Conservation (phyloP, 306 rosid genomes). For the Mimosa pudica region DNA sequence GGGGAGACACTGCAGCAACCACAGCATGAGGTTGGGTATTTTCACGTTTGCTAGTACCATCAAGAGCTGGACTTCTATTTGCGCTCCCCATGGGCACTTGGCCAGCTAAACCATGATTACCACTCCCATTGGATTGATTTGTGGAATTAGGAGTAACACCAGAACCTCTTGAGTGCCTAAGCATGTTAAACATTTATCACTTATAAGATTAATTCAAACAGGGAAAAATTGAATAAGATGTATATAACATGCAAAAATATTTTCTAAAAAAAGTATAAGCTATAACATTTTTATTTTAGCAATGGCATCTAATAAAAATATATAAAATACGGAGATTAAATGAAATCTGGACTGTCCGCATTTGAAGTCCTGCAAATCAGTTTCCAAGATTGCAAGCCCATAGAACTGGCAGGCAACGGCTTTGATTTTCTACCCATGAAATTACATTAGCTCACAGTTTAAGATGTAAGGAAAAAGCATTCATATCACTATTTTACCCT, state of each 20-base stretch:
- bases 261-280: neutral
- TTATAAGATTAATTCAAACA: neutral
- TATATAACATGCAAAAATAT: neutral
- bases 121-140: conserved; percentile 58
- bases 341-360: neutral
- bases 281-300: neutral
- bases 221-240: neutral
- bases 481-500: neutral
- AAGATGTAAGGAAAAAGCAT: neutral
- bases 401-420: neutral
- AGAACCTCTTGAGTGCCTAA: conserved; percentile 45
- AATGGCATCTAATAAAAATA: neutral
- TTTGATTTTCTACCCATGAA: neutral
- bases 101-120: conserved; percentile 32
- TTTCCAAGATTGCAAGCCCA: neutral
- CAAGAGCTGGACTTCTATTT: conserved; percentile 39
- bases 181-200: neutral
- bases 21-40: conserved; percentile 46
- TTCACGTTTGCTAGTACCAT: conserved; percentile 39
- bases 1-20: conserved; percentile 39
- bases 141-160: conserved; percentile 45
- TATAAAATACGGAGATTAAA: too few relatives aligned
- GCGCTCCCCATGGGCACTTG: conserved; percentile 38
- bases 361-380: neutral
- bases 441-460: neutral